phyloP scores from a whole-genome alignment of 805 yeast species.

The Candida broadrunensis region DNA sequence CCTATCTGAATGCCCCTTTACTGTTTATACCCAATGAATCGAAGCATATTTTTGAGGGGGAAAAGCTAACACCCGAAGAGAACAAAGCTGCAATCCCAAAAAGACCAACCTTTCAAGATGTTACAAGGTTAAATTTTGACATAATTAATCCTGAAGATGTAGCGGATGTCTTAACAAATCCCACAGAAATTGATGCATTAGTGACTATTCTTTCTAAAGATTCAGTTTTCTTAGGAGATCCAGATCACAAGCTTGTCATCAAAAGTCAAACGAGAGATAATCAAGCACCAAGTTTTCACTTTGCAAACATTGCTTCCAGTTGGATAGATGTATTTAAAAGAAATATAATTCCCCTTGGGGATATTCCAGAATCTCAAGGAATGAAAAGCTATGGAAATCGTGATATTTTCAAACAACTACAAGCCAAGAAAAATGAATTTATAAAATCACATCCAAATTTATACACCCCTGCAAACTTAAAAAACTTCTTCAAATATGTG shows the following conservation, averaged over 20 bases:
- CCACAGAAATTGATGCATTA: constrained; percentile 26
- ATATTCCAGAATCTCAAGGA: constrained; percentile 4
- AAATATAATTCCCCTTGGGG: constrained; percentile 13
- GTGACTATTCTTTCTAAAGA: constrained; percentile 25
- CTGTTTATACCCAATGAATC: constrained; percentile 30
- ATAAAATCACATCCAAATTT: constrained; percentile 2
- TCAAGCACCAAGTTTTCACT: constrained; percentile 19
- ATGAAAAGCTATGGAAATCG: background rate
- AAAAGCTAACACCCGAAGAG: constrained; percentile 24
- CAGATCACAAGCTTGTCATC: constrained; percentile 17
- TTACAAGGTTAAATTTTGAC: constrained; percentile 19
- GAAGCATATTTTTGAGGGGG: constrained; percentile 23
- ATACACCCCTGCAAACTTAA: constrained; percentile 2
- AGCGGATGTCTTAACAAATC: constrained; percentile 30
- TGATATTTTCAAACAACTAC: background rate
- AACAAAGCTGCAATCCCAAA: constrained; percentile 33
- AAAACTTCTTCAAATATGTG: constrained; percentile 9
- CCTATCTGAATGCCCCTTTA: constrained; percentile 25
- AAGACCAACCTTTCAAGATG: constrained; percentile 15
- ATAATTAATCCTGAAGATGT: constrained; percentile 32
- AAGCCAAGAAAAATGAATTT: background rate
- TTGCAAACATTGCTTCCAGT: constrained; percentile 21
- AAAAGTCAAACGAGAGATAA: constrained; percentile 9
- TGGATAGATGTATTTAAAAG: constrained; percentile 30
- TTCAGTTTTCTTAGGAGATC: constrained; percentile 26